A percentile compares a stretch with the other conserved stretches of the same genome.
phyloP scores from a whole-genome alignment of 139 green algal species.

The Chlorella sorokiniana region DNA sequence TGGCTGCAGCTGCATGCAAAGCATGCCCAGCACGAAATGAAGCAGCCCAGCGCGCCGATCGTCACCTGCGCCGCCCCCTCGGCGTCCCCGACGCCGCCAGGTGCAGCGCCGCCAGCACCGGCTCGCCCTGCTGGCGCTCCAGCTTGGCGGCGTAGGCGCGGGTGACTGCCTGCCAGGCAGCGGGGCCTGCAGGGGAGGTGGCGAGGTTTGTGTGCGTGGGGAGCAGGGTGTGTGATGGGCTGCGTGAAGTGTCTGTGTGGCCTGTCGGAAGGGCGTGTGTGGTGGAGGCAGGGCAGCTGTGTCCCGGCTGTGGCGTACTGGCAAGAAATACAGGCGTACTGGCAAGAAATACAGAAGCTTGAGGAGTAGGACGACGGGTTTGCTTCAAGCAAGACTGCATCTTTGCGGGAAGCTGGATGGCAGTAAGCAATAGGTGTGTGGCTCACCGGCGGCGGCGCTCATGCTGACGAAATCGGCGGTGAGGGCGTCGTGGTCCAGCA shows the following conservation, averaged over 20 bases:
- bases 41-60: not conserved
- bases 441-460: conserved; percentile 36
- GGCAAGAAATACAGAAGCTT: too few relatives aligned
- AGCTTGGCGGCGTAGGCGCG: conserved; percentile 33
- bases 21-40: not conserved
- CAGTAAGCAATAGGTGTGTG: not conserved
- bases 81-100: conserved; percentile 25
- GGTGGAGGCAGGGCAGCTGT: too few relatives aligned
- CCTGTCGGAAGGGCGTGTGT: too few relatives aligned
- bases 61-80: conserved; percentile 26
- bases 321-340: too few relatives aligned
- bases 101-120: conserved; percentile 9
- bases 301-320: too few relatives aligned
- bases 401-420: not conserved
- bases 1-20: not conserved
- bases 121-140: conserved; percentile 31
- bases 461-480: conserved; percentile 49
- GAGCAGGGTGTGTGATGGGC: too few relatives aligned
- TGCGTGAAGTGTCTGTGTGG: too few relatives aligned
- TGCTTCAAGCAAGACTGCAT: not conserved
- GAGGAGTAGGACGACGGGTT: not conserved
- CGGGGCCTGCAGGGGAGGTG: conserved; percentile 1
- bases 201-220: too few relatives aligned
- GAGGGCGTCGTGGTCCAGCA: conserved; percentile 38
- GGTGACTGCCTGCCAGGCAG: conserved; percentile 33